Base-by-base conservation (phyloP, 768 basidiomycete species). In the Pleurotus pulmonarius region DNA sequence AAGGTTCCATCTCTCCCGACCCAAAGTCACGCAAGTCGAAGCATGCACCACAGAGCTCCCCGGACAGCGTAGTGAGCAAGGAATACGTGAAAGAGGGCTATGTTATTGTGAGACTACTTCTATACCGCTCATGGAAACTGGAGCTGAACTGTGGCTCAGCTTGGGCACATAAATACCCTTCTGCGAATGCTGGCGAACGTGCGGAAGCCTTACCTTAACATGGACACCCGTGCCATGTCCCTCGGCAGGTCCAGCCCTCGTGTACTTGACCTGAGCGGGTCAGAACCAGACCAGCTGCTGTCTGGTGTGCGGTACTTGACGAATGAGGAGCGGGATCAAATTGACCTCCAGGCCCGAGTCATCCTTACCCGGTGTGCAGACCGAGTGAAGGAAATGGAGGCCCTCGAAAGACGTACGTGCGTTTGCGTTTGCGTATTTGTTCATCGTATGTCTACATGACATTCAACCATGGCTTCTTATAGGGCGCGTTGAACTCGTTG, bases 301-400 rank as follows among this genome's bases (percentile, higher is more conserved):
- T 69, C 78, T 15, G 80, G 80, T 52, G 75, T 92, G 51, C 83
- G 82, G 59, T 75, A 87, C 64, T 80, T 99, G 5, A 85, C 85
- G 7, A 94, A 98, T 66, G 85, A 92, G 60, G 95, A 99, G 69
- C 80, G 95, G 59, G 95, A 98, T 72, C 93, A 97, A 73, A 91
- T 99, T 53, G 97, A 99, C 77, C 73, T 94, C 58, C 90, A 96
- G 67, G 89, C 92, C 29, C 87, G 90, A 61, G 81, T 93, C 63
- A 88, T 97, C 55, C 76, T 98, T 48, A 81, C 86, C 49, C 83
- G 87, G 53, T 97, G 94, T 73, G 85, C 92, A 29, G 90, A 95
- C 60, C 78, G 91, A 62, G 88, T 98, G 6, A 87, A 85, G 62
- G 84, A 88, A 69, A 85, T 99, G 82, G 97, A 98, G 68, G 76